Evolutionary conservation across 169 alveolate species (phyloP).

Genomic region (Plasmodium chabaudi): DNA sequence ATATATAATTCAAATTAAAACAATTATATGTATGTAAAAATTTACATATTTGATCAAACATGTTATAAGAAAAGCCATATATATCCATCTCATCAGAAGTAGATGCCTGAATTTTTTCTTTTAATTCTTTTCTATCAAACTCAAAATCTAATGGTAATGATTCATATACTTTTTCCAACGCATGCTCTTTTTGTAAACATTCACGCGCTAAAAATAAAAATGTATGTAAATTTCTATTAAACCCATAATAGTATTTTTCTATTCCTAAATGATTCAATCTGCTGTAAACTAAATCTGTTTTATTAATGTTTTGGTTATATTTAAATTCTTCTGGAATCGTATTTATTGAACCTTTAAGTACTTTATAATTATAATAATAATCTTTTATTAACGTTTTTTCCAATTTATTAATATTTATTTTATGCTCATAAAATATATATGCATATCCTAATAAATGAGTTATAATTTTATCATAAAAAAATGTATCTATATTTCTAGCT

Average conservation of each 20-base stretch:
- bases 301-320: background rate
- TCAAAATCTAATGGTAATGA: conserved; percentile 8
- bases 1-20: conserved; percentile 15
- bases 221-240: conserved; percentile 8
- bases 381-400: conserved; percentile 3
- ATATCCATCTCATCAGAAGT: conserved; percentile 14
- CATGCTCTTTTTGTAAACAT: conserved; percentile 14
- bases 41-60: conserved; percentile 9
- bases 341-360: background rate
- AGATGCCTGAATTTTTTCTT: background rate
- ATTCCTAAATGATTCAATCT: background rate
- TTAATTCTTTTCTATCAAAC: background rate
- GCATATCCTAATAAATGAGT: conserved; percentile 16
- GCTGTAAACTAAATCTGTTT: too few relatives aligned
- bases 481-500: background rate
- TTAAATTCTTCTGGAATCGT: conserved; percentile 17
- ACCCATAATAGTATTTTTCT: conserved; percentile 33
- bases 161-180: conserved; percentile 1
- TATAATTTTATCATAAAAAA: background rate
- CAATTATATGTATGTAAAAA: conserved; percentile 1
- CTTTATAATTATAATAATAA: background rate
- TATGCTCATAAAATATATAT: conserved; percentile 8
- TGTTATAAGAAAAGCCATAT: conserved; percentile 10
- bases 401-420: background rate
- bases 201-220: conserved; percentile 1